Evolutionary conservation across 495 filamentous ascomycete species (phyloP).

Genomic region (Aspergillus biplanus): DNA sequence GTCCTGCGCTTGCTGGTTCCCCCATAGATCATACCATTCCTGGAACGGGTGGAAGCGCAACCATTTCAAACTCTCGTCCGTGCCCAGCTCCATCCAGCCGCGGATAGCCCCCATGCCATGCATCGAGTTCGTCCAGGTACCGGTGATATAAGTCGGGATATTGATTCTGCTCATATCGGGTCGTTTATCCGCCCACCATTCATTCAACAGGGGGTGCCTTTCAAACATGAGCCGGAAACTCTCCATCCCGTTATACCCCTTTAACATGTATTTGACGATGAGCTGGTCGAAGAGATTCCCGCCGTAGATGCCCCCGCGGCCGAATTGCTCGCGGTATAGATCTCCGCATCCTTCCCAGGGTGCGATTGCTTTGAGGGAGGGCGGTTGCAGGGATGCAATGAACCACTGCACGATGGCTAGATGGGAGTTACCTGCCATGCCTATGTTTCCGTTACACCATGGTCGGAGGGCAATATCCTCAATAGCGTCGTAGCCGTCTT

Average conservation of each 20-base stretch:
- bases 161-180: conserved; percentile 21
- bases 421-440: conserved; percentile 30
- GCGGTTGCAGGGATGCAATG: conserved; percentile 36
- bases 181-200: conserved; percentile 29
- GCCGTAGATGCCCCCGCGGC: conserved; percentile 17
- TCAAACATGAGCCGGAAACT: conserved; percentile 19
- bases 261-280: conserved; percentile 14
- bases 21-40: conserved; percentile 43
- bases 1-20: conserved; percentile 12
- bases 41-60: conserved; percentile 32
- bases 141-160: conserved; percentile 31
- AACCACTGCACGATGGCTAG: conserved; percentile 37
- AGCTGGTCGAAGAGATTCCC: conserved; percentile 7
- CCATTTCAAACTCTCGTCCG: conserved; percentile 31
- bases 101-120: conserved; percentile 25
- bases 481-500: conserved; percentile 27
- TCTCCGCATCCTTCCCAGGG: conserved; percentile 46
- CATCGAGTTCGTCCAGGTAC: conserved; percentile 27
- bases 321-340: conserved; percentile 32
- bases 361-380: conserved; percentile 41
- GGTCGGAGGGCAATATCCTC: conserved; percentile 15
- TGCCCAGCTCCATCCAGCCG: background rate
- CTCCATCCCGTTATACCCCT: conserved; percentile 14
- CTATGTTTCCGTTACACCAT: conserved; percentile 30
- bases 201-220: conserved; percentile 20